These are phyloP conservation scores for Pezicula neosporulosa DNA, from an alignment of 2,329 filamentous ascomycete genomes.

Conservation along the genomic window DNA sequence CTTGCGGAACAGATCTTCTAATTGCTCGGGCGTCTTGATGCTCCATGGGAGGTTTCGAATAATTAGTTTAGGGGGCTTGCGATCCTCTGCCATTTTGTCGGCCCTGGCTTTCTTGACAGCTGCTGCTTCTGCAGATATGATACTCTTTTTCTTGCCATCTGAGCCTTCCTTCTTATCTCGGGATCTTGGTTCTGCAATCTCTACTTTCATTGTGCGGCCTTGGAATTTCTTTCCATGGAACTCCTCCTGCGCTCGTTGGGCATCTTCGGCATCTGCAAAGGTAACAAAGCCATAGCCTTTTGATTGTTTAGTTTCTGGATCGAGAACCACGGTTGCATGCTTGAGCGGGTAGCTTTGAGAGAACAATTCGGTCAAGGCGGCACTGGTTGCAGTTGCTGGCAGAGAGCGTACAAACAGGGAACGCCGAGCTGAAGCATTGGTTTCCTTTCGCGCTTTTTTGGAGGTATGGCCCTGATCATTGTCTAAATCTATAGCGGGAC, in stretches of 20 bases:
- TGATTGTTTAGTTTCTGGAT: conserved; percentile 80
- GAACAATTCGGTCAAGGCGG: conserved; percentile 82
- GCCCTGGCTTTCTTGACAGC: conserved; percentile 49
- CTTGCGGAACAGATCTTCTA: conserved; percentile 75
- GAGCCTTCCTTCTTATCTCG: conserved; percentile 52
- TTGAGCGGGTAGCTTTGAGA: conserved; percentile 94
- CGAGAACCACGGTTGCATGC: conserved; percentile 88
- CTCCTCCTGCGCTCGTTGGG: conserved; percentile 73
- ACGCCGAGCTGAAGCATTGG: conserved; percentile 43
- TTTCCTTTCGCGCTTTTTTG: conserved; percentile 58
- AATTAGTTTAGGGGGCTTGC: conserved; percentile 72
- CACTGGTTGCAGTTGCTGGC: conserved; percentile 72
- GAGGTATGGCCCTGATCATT: conserved; percentile 28
- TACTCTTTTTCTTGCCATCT: conserved; percentile 30
- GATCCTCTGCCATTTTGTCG: conserved; percentile 57
- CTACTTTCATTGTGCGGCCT: conserved; percentile 78
- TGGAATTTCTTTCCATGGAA: conserved; percentile 76
- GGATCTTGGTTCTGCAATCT: conserved; percentile 82
- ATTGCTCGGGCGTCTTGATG: conserved; percentile 80
- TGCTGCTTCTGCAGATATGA: conserved; percentile 31
- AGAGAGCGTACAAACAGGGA: conserved; percentile 91
- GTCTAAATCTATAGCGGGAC: conserved; percentile 8
- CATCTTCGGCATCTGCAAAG: conserved; percentile 91
- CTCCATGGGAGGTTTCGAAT: conserved; percentile 95
- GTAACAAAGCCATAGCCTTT: conserved; percentile 97